These are phyloP conservation scores for Malassezia dermatis DNA, from an alignment of 1,284 basidiomycete genomes.

Conservation along the genomic window DNA sequence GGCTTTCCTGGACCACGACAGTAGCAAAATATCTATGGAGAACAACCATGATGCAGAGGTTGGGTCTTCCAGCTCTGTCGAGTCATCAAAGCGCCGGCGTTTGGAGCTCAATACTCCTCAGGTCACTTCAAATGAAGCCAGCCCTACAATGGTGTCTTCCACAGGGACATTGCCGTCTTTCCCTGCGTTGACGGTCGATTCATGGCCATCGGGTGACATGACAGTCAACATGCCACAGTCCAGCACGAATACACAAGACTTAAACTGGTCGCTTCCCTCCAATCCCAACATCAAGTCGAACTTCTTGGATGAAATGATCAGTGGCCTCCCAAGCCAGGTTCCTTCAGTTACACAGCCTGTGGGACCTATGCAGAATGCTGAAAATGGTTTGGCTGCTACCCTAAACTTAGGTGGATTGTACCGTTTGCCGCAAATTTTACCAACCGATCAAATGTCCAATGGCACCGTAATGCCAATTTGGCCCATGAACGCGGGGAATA, in stretches of 20 bases:
- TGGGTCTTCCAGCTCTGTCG: background rate
- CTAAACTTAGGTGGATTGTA: conserved; percentile 2
- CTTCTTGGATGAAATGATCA: background rate
- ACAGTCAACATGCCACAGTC: background rate
- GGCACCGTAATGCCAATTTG: conserved; percentile 10
- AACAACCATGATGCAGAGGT: background rate
- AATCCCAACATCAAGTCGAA: background rate
- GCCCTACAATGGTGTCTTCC: background rate
- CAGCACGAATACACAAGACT: background rate
- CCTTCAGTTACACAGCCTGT: background rate
- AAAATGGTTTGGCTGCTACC: background rate
- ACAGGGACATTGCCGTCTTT: background rate
- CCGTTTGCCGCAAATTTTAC: background rate
- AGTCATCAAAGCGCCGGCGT: background rate
- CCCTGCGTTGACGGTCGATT: background rate
- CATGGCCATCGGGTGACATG: background rate
- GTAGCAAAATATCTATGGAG: background rate
- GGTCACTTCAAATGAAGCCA: background rate
- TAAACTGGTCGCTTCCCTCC: background rate
- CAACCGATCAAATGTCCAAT: background rate
- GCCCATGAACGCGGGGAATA: conserved; percentile 1
- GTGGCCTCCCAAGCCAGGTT: background rate
- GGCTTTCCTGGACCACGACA: conserved; percentile 4
- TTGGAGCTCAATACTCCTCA: background rate
- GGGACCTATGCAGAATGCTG: background rate